Conservation (phyloP, 192 early-diverging fungal genomes). For the Coemansia sp. region DNA sequence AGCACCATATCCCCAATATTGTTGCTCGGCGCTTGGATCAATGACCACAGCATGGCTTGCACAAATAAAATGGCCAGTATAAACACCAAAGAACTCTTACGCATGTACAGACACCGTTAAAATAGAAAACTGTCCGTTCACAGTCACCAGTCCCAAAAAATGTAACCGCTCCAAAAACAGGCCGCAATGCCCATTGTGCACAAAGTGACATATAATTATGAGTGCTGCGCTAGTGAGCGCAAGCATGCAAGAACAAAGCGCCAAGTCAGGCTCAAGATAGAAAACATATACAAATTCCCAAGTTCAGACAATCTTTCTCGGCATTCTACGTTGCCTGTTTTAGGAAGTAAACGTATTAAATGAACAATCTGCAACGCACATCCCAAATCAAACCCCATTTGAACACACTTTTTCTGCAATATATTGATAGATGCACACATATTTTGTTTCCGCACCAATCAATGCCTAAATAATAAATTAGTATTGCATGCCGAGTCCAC, state of each 20-base stretch:
- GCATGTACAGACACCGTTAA: too few relatives aligned
- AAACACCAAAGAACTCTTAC: too few relatives aligned
- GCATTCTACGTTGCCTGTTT: not conserved
- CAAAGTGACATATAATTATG: not conserved
- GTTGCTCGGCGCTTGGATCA: too few relatives aligned
- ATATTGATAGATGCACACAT: not conserved
- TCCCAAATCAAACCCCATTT: not conserved
- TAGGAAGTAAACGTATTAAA: slow-evolving; percentile 7
- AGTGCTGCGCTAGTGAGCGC: not conserved
- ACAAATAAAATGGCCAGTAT: not conserved
- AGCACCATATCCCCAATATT: not conserved
- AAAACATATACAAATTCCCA: not conserved
- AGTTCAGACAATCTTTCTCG: not conserved
- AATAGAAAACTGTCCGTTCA: too few relatives aligned
- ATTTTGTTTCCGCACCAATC: not conserved
- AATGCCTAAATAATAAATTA: not conserved
- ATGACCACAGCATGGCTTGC: too few relatives aligned
- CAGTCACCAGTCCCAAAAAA: too few relatives aligned
- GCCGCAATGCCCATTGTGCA: not conserved
- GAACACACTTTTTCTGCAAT: not conserved
- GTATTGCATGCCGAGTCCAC: not conserved
- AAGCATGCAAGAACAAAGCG: too few relatives aligned
- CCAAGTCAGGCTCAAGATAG: not conserved
- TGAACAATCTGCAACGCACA: slow-evolving; percentile 9
- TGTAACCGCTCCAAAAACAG: too few relatives aligned